phyloP scores from a whole-genome alignment of 176 grass and related monocot species.

The Oryza officinalis region DNA sequence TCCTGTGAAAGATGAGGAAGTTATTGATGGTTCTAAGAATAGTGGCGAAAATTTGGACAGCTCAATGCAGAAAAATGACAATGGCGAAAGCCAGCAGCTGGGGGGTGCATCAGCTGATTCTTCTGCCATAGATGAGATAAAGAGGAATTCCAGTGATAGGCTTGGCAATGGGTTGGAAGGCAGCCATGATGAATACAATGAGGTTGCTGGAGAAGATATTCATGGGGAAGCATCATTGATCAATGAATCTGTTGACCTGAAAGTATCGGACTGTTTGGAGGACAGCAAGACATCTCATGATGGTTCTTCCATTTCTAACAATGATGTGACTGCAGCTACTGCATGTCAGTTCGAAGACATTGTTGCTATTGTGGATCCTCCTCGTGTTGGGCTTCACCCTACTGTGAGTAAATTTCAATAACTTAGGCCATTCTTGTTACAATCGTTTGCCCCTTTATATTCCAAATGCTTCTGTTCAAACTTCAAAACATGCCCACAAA shows the following conservation, averaged over 20 bases:
- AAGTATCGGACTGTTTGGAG: constrained; percentile 28
- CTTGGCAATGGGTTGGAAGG: constrained; percentile 39
- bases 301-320: constrained; percentile 24
- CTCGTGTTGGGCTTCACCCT: constrained; percentile 92
- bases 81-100: constrained; percentile 28
- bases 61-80: constrained; percentile 16
- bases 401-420: constrained; percentile 61
- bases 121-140: constrained; percentile 30
- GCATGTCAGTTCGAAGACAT: constrained; percentile 68
- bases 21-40: constrained; percentile 3
- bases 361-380: constrained; percentile 93
- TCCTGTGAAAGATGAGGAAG: constrained; percentile 28
- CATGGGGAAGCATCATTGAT: constrained; percentile 4
- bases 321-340: constrained; percentile 24
- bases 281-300: constrained; percentile 26
- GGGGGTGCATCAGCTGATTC: constrained; percentile 6
- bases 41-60: constrained; percentile 31
- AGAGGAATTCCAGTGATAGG: constrained; percentile 25
- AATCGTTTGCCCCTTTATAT: neutral
- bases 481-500: neutral
- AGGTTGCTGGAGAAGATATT: constrained; percentile 28
- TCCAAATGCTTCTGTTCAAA: neutral
- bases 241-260: constrained; percentile 27
- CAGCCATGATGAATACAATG: constrained; percentile 30
- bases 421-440: constrained; percentile 9